Evolutionary conservation across 805 yeast genomes (phyloP).

Genomic region (Saccharomycopsis capsularis): DNA sequence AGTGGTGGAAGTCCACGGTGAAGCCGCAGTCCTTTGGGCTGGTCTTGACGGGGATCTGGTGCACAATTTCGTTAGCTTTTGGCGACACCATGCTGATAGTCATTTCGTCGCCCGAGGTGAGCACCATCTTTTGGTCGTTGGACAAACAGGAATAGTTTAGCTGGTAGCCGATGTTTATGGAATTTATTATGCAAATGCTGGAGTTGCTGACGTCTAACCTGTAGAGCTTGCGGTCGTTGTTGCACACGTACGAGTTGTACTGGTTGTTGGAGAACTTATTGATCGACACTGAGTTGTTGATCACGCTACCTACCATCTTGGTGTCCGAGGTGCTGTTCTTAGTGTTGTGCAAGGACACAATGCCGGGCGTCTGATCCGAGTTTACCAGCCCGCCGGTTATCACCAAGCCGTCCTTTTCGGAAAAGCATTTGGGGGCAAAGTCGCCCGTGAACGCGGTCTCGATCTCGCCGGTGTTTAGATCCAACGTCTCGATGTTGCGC

Average conservation of each 20-base stretch:
- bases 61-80: slow-evolving; percentile 24
- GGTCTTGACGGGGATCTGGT: slow-evolving; percentile 3
- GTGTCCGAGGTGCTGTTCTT: slow-evolving; percentile 42
- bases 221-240: slow-evolving; percentile 73
- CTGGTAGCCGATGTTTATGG: slow-evolving; percentile 52
- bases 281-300: slow-evolving; percentile 71
- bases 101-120: slow-evolving; percentile 74
- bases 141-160: slow-evolving; percentile 68
- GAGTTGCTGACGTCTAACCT: slow-evolving; percentile 49
- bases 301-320: slow-evolving; percentile 63
- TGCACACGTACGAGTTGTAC: slow-evolving; percentile 63
- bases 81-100: slow-evolving; percentile 54
- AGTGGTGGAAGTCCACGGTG: slow-evolving; percentile 71
- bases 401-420: slow-evolving; percentile 43
- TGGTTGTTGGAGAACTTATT: slow-evolving; percentile 33
- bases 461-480: slow-evolving; percentile 21
- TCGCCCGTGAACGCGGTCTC: slow-evolving; percentile 25
- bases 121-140: slow-evolving; percentile 51
- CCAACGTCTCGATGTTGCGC: slow-evolving; percentile 42
- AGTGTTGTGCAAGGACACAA: slow-evolving; percentile 11
- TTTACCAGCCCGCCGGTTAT: slow-evolving; percentile 41
- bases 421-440: slow-evolving; percentile 66
- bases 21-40: slow-evolving; percentile 58
- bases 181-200: slow-evolving; percentile 37
- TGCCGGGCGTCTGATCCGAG: slow-evolving; percentile 8